A percentile compares a stretch with the other conserved stretches of the same genome.
phyloP scores from a whole-genome alignment of 1,284 basidiomycete genomes.

The Microbotryum silenes-acaulis region DNA sequence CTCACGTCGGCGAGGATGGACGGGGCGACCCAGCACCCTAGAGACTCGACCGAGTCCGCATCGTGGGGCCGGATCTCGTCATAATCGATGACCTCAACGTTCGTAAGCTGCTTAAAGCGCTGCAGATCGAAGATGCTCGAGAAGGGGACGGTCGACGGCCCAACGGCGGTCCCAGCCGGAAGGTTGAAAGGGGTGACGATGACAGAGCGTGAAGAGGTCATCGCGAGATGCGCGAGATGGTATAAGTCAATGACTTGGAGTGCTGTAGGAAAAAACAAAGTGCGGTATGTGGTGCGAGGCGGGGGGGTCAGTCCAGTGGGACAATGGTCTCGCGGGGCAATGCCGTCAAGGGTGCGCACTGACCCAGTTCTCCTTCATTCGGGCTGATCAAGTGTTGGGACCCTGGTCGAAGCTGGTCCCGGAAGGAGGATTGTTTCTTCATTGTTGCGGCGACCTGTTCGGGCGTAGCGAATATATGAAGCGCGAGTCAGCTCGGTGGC shows the following conservation, averaged over 20 bases:
- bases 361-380: slow-evolving; percentile 26
- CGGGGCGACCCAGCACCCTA: slow-evolving; percentile 28
- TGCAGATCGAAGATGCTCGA: slow-evolving; percentile 24
- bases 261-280: slow-evolving; percentile 5
- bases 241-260: slow-evolving; percentile 29
- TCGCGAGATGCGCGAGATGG: slow-evolving; percentile 24
- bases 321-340: neutral
- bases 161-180: neutral
- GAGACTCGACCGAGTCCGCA: slow-evolving; percentile 8
- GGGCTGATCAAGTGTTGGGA: slow-evolving; percentile 23
- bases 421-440: slow-evolving; percentile 11
- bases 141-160: slow-evolving; percentile 5
- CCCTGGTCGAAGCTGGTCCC: slow-evolving; percentile 19
- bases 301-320: too few species aligned
- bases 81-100: slow-evolving; percentile 22
- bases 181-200: slow-evolving; percentile 20
- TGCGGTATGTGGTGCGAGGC: too few species aligned
- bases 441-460: too few species aligned
- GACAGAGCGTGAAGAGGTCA: slow-evolving; percentile 16
- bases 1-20: slow-evolving; percentile 1
- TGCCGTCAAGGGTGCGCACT: too few species aligned
- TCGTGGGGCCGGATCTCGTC: slow-evolving; percentile 23
- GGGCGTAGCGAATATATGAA: too few species aligned
- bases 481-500: too few species aligned
- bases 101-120: slow-evolving; percentile 16